Evolutionary conservation across 345 rosid species (phyloP).

Genomic region (Mercurialis annua): DNA sequence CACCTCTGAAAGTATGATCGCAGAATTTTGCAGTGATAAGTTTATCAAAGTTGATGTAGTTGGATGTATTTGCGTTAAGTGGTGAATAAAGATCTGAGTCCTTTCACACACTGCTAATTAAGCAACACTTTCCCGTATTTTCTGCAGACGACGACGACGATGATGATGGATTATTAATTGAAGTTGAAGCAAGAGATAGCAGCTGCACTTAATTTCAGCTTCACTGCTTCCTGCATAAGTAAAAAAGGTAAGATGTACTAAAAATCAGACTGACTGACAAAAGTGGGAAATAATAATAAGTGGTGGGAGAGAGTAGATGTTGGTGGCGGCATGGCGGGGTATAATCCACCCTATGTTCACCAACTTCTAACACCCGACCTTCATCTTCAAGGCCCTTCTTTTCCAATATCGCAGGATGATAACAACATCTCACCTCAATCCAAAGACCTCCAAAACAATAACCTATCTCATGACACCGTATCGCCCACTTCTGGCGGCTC

Average conservation of each 20-base stretch:
- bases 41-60: too few relatives aligned
- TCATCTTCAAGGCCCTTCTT: constrained; percentile 37
- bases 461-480: not conserved
- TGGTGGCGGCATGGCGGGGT: constrained; percentile 47
- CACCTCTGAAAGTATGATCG: not conserved
- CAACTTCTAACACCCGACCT: constrained; percentile 48
- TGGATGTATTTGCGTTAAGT: too few relatives aligned
- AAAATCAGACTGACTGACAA: too few relatives aligned
- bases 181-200: too few relatives aligned
- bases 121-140: too few relatives aligned
- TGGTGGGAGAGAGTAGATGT: constrained; percentile 48
- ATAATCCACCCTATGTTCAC: constrained; percentile 35
- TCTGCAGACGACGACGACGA: too few relatives aligned
- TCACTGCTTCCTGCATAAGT: too few relatives aligned
- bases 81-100: too few relatives aligned
- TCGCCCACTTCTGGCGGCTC: constrained; percentile 6
- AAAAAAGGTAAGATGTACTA: not conserved
- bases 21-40: not conserved
- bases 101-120: too few relatives aligned
- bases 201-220: too few relatives aligned
- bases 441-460: constrained; percentile 13
- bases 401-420: constrained; percentile 38
- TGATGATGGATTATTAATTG: too few relatives aligned
- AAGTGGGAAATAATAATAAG: constrained; percentile 42
- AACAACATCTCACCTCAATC: constrained; percentile 11